Base-by-base conservation (phyloP, 2,329 filamentous ascomycete genomes). In the Penicillium glabrum region DNA sequence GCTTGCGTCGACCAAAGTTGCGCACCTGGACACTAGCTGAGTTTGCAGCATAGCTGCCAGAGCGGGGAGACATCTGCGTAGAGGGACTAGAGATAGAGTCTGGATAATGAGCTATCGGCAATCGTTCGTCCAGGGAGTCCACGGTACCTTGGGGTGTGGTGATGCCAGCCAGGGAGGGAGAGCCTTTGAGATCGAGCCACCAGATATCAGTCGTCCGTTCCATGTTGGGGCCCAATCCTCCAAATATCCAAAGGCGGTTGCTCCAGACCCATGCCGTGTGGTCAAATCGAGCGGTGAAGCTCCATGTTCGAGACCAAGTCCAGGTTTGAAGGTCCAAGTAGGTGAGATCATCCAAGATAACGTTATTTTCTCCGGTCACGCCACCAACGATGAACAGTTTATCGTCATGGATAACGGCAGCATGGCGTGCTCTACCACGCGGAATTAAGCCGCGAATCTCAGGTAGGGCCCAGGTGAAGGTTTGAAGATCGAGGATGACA, bases 291-390 rank as follows among this genome's bases (percentile, higher is more conserved):
- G 90, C 88, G 26, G 97, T 93, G 71, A 99, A 99, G 59, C 89
- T 90, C 95, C 95, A 99, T 41, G 91, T 88, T 56, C 91, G 87
- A 54, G 93, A 98, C 95, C 95, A 99, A 0, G 93, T 96, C 82
- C 91, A 97, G 2, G 95, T 98, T 79, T 96, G 97, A 46, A 99
- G 81, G 71, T 99, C 95, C 48, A 99, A 84, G 70, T 96, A 99
- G 78, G 92, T 96, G 50, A 99, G 91, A 70, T 99, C 95, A 72
- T 98, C 93, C 48, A 98, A 81, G 24, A 98, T 93, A 66, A 91
- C 88, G 70, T 91, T 96, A 64, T 95, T 92, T 64, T 93, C 89
- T 2, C 93, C 93, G 5, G 92, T 96, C 66, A 98, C 91, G n/a
- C 95, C 95, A 55, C 95, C 95, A 57, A 96, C 88, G 59, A 99